Evolutionary conservation across 352 stramenopile species (phyloP), one percentile per base, ranked within the genome.

Genomic region (Phytophthora kernoviae): DNA sequence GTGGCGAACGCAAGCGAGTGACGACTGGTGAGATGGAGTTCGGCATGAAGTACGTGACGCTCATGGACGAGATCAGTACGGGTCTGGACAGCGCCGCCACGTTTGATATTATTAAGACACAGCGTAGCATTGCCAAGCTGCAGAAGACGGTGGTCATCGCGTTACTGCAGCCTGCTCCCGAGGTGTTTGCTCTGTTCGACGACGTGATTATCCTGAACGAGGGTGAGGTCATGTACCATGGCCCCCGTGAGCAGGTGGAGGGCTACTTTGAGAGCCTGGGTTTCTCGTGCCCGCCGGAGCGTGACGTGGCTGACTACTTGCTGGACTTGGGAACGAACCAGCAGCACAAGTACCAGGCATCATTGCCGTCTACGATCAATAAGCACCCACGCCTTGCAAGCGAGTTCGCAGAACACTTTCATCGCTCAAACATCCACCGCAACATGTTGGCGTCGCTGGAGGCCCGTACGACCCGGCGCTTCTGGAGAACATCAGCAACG

Each of bases 21-120:
- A 97, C 93, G 48, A 91, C 93, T 15, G 87, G 81, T 7, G 89
- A 89, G 49, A 98, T 98, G 80, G 62, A 97, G 43, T 78, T 96
- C 8, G 93, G 85, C 2, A 81, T 91, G 64, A 88, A 89, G 22
- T 61, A 68, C 21, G 71, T 94, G 39, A 68, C 92, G 15, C 53
- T 96, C 20, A 81, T 97, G 62, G 91, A 98, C 65, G 72, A 87
- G 58, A 81, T 87, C 73, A 84, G 70, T 21, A 87, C 77, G n/a
- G 79, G 79, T 4, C 70, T 88, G 10, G 79, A 88, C 72, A 81
- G 68, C 30, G 79, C 79, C 2, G 70, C 76, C 4, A 85, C 79
- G 12, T 85, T 57, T 49, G 79, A 85, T 42, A 88, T 85, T 42
- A 69, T 81, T 32, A 76, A 68, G 21, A 67, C 62, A 14, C 69